These are phyloP conservation scores for Clathrus columnatus DNA, from an alignment of 768 basidiomycete genomes.

Conservation along the genomic window DNA sequence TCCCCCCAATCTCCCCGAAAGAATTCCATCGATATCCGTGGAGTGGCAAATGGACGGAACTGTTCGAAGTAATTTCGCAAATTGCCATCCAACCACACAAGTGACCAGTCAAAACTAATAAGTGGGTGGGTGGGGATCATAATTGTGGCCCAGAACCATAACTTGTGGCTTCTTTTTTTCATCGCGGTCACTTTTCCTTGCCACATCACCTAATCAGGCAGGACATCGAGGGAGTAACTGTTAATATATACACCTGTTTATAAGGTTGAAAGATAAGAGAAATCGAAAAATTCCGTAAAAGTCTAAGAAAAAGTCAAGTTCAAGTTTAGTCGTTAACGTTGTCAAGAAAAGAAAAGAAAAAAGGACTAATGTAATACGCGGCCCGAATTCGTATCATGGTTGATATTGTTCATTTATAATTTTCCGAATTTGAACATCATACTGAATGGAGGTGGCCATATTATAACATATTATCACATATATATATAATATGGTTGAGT, in stretches of 20 bases:
- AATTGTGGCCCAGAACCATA: background rate
- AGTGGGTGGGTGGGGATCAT: too few relatives aligned
- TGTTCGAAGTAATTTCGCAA: background rate
- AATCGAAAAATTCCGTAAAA: too few relatives aligned
- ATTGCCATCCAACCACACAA: background rate
- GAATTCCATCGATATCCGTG: too few relatives aligned
- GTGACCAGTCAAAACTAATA: background rate
- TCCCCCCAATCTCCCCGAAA: too few relatives aligned
- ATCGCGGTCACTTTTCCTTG: background rate
- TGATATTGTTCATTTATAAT: background rate
- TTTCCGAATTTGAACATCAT: background rate
- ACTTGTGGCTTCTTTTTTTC: too few relatives aligned
- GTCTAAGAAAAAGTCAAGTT: too few relatives aligned
- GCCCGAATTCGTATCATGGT: background rate
- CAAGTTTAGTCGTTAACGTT: too few relatives aligned
- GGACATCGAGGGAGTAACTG: background rate
- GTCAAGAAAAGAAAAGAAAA: background rate
- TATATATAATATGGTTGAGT: too few relatives aligned
- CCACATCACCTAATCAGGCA: background rate
- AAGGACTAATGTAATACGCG: too few relatives aligned
- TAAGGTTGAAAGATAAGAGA: too few relatives aligned
- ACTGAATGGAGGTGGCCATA: too few relatives aligned
- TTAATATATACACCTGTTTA: background rate
- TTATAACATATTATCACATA: too few relatives aligned
- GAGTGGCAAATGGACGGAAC: background rate